Conservation (phyloP, 345 rosid species). For the Nasturtium officinale region DNA sequence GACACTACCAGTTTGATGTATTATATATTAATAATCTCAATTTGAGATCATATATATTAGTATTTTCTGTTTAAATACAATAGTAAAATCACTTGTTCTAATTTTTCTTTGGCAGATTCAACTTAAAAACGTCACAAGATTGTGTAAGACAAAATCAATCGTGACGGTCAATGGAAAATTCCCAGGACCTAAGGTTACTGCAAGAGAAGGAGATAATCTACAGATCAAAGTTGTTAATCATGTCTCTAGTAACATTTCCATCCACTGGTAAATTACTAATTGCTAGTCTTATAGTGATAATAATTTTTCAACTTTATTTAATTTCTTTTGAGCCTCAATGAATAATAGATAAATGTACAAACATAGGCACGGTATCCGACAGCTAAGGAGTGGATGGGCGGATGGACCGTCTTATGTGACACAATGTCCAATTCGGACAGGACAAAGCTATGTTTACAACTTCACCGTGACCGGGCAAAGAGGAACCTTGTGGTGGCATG, state of each 20-base stretch:
- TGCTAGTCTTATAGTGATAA: background rate
- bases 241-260: constrained; percentile 39
- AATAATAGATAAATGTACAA: background rate
- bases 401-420: constrained; percentile 80
- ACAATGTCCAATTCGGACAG: constrained; percentile 74
- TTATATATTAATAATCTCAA: background rate
- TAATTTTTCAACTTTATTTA: background rate
- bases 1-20: constrained; percentile 54
- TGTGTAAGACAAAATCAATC: constrained; percentile 44
- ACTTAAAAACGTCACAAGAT: constrained; percentile 53
- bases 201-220: constrained; percentile 49
- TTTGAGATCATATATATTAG: background rate
- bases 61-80: background rate
- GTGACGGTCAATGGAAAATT: constrained; percentile 44
- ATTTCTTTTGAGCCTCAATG: background rate
- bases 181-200: constrained; percentile 44
- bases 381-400: constrained; percentile 75
- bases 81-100: background rate
- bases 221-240: constrained; percentile 43
- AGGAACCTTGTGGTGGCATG: constrained; percentile 81
- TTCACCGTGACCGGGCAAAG: constrained; percentile 73
- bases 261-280: constrained; percentile 36
- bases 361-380: constrained; percentile 73
- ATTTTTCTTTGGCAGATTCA: constrained; percentile 40
- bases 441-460: constrained; percentile 65